Base-by-base conservation (phyloP, 83 land plant genomes). In the Diphasiastrum complanatum region DNA sequence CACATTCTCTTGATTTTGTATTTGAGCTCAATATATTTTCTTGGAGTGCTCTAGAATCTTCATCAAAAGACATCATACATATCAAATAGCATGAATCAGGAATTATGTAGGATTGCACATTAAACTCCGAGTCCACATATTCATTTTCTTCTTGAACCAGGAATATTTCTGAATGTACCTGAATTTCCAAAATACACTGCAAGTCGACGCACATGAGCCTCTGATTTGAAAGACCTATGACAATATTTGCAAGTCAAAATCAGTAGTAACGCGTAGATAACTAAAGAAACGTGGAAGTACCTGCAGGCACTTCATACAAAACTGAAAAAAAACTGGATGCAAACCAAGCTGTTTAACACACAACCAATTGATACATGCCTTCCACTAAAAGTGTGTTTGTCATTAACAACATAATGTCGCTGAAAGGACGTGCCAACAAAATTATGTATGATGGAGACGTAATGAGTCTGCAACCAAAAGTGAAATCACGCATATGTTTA, bases 381-480 rank as follows among this genome's bases (percentile, higher is more conserved):
- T n/a, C n/a, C n/a, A n/a, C n/a, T n/a, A n/a, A n/a, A n/a, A n/a
- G n/a, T n/a, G n/a, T n/a, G 8, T 38, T 8, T 8, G 8, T 38
- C 43, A 38, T 54, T 58, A 18, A 69, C 54, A 14, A 73, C 8
- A 29, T 45, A 73, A 28, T 73, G 65, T 11, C 76, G 65, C 37
- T 68, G 76, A 51, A 59, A 73, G 25, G 47, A 67, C 3, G 47
- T 50, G 3, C 73, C 72, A 43, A 67, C 58, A 23, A 71, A 31
- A 49, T 73, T 63, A 51, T 73, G 66, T 3, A 73, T 60, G 32
- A 73, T 60, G n/a, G 76, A 73, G 18, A 51, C 43, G 45, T 73
- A 68, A 22, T 67, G 60, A 16, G 69, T 37, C 51, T 61, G 59
- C 64, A 61, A 41, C 27, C 38, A 32, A n/a, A n/a, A n/a, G n/a